Evolutionary conservation across 306 rosid species (phyloP).

Genomic region (Prunus armeniaca): DNA sequence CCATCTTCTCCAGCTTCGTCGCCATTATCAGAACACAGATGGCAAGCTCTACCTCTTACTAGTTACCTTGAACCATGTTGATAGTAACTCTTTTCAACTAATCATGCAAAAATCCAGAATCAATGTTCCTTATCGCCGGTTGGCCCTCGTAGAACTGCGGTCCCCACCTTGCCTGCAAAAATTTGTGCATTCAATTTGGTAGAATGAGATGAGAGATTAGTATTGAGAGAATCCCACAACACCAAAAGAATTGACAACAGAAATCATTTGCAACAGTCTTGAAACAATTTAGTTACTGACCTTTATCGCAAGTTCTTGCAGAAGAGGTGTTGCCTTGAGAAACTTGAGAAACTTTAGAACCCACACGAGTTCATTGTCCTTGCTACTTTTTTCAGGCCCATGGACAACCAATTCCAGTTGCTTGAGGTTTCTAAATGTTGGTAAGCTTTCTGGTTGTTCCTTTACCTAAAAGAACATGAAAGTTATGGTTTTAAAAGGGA

Average conservation of each 20-base stretch:
- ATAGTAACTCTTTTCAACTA: not conserved
- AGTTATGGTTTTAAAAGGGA: not conserved
- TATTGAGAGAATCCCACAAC: no score
- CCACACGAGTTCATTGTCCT: not conserved
- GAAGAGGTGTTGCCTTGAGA: not conserved
- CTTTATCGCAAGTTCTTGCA: not conserved
- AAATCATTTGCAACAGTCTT: no score
- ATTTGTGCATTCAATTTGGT: no score
- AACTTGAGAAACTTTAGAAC: not conserved
- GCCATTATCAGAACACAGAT: not conserved
- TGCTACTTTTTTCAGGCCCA: not conserved
- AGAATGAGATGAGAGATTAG: no score
- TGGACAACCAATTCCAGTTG: not conserved
- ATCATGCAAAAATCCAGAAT: not conserved
- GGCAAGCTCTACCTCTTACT: not conserved
- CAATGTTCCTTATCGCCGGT: not conserved
- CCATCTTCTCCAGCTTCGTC: not conserved
- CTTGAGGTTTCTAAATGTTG: not conserved
- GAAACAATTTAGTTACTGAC: not conserved
- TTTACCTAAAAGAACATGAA: not conserved
- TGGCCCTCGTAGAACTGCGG: not conserved
- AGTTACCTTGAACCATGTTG: not conserved
- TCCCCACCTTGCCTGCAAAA: not conserved
- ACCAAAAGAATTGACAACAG: no score
- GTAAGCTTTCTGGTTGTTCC: not conserved